Evolutionary conservation across 371 early-diverging fungal genomes (phyloP).

Genomic region (Mucor indicus): DNA sequence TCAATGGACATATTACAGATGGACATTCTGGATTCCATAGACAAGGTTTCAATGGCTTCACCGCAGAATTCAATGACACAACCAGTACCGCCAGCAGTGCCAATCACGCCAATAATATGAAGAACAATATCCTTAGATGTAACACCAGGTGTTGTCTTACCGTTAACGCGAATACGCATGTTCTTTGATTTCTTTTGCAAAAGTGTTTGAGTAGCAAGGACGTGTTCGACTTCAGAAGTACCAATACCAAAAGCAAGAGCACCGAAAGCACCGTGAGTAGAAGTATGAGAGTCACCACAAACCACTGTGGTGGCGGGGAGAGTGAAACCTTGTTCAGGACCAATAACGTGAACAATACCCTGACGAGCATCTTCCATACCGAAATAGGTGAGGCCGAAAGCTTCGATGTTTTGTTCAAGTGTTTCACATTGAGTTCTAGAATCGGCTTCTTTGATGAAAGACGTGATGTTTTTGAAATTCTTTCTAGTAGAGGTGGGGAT

Average conservation of each 20-base stretch:
- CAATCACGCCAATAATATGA: conserved; percentile 68
- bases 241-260: conserved; percentile 75
- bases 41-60: conserved; percentile 38
- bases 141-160: conserved; percentile 50
- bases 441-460: conserved; percentile 64
- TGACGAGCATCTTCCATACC: conserved; percentile 64
- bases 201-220: conserved; percentile 70
- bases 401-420: conserved; percentile 61
- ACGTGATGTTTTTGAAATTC: conserved; percentile 51
- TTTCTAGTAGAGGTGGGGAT: conserved; percentile 59
- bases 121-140: conserved; percentile 67
- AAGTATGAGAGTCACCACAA: conserved; percentile 74
- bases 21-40: conserved; percentile 72
- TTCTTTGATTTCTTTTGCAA: conserved; percentile 67
- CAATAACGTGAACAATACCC: conserved; percentile 74
- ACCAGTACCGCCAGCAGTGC: conserved; percentile 71
- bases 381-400: conserved; percentile 68
- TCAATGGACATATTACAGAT: conserved; percentile 77
- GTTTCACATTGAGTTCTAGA: conserved; percentile 63
- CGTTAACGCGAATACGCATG: conserved; percentile 61
- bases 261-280: conserved; percentile 75
- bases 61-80: conserved; percentile 68
- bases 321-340: conserved; percentile 76
- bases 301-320: conserved; percentile 70
- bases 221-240: conserved; percentile 74